Conservation (phyloP, 1,139 yeast species). For the Yamadazyma dendronema region DNA sequence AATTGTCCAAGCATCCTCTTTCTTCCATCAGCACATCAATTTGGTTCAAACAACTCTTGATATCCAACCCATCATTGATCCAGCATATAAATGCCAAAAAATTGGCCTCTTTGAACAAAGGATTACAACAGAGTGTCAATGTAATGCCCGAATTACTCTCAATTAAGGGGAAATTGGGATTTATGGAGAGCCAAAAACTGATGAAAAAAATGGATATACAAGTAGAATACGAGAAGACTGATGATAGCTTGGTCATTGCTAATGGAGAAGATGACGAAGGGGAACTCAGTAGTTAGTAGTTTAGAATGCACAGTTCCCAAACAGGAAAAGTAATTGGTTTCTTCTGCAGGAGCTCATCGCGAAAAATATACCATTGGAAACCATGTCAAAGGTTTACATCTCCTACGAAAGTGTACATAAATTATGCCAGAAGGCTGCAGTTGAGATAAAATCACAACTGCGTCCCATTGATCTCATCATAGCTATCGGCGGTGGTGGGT, state of each 20-base stretch:
- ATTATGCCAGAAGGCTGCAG: conserved; percentile 56
- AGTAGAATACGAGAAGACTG: conserved; percentile 19
- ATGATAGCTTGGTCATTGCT: conserved; percentile 28
- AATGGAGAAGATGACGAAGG: conserved; percentile 48
- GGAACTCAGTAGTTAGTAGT: neutral
- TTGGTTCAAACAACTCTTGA: conserved; percentile 53
- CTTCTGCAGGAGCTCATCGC: neutral
- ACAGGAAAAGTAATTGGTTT: neutral
- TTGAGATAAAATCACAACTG: conserved; percentile 35
- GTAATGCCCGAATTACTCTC: conserved; percentile 40
- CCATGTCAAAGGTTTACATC: conserved; percentile 47
- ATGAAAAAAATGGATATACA: conserved; percentile 30
- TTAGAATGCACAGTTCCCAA: too few species aligned
- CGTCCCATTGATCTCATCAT: conserved; percentile 57
- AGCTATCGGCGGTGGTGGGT: conserved; percentile 71
- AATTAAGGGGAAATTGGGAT: conserved; percentile 44
- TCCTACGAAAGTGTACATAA: conserved; percentile 64
- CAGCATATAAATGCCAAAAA: conserved; percentile 9
- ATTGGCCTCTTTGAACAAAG: conserved; percentile 15
- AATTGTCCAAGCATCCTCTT: conserved; percentile 35
- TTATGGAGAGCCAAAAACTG: conserved; percentile 39
- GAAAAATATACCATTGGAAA: neutral
- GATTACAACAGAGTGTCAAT: conserved; percentile 32
- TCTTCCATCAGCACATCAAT: conserved; percentile 30
- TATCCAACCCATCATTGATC: conserved; percentile 30